Evolutionary conservation across 2,329 filamentous ascomycete species (phyloP).

Genomic region (Gaeumannomyces sp.): DNA sequence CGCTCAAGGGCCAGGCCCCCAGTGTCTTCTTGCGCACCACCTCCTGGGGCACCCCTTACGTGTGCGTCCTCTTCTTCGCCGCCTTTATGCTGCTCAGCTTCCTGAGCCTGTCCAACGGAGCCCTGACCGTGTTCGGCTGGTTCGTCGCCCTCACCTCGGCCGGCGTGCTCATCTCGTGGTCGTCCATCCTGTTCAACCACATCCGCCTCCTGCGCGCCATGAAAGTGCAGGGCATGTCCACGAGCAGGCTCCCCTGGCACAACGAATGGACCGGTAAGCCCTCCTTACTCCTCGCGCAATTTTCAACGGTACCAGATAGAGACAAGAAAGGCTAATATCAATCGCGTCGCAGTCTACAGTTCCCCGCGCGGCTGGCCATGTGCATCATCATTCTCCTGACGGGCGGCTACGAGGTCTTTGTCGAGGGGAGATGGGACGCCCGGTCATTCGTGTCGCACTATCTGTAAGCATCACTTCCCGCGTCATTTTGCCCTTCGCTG

Average conservation of each 20-base stretch:
- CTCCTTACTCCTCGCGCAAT: too few species aligned
- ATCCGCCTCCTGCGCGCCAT: constrained; percentile 50
- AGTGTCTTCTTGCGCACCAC: constrained; percentile 47
- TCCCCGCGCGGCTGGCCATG: constrained; percentile 55
- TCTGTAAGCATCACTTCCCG: constrained; percentile 34
- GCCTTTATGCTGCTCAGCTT: constrained; percentile 52
- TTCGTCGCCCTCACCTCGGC: constrained; percentile 35
- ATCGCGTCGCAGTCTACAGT: constrained; percentile 40
- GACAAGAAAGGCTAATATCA: background rate
- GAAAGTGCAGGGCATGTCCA: constrained; percentile 46
- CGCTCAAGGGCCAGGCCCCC: constrained; percentile 53
- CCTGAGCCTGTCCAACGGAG: constrained; percentile 49
- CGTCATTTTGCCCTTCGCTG: constrained; percentile 43
- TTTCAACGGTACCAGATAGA: too few species aligned
- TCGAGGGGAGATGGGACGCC: constrained; percentile 45
- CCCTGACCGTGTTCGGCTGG: constrained; percentile 61
- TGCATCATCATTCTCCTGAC: constrained; percentile 59
- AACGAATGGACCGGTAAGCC: constrained; percentile 55
- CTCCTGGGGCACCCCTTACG: constrained; percentile 48
- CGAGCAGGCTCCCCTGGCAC: constrained; percentile 51
- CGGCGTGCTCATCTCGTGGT: constrained; percentile 60
- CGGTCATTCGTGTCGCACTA: constrained; percentile 59
- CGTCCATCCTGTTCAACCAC: constrained; percentile 52
- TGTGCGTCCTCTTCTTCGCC: constrained; percentile 47
- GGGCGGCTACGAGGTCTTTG: constrained; percentile 63